These are phyloP conservation scores for Cephalotrichum gorgonifer DNA, from an alignment of 2,329 filamentous ascomycete species.

Conservation along the genomic window DNA sequence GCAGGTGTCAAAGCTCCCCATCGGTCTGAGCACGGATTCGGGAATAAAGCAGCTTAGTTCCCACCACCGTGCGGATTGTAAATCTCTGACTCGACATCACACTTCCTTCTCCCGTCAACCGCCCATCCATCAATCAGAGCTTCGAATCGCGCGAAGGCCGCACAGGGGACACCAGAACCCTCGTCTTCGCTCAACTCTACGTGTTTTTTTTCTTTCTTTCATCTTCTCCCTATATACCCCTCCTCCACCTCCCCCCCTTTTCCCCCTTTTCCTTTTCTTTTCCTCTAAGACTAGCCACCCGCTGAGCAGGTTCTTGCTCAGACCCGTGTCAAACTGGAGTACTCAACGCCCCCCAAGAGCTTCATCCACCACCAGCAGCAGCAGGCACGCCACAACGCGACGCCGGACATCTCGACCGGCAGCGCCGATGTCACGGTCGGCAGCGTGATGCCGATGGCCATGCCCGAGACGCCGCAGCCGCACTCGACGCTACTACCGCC, in stretches of 20 bases:
- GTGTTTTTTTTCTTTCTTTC: too few species aligned
- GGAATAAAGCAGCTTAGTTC: conserved; percentile 10
- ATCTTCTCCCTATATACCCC: too few species aligned
- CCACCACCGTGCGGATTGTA: conserved; percentile 14
- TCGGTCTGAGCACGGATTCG: conserved; percentile 13
- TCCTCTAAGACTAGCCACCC: too few species aligned
- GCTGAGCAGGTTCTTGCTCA: conserved; percentile 5
- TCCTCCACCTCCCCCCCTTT: background rate
- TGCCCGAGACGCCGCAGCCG: conserved; percentile 36
- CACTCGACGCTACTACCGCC: conserved; percentile 35
- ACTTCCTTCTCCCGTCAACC: conserved; percentile 9
- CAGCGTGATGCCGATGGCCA: conserved; percentile 11
- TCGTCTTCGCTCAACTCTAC: background rate
- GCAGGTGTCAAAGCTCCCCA: conserved; percentile 13
- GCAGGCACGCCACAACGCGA: conserved; percentile 7
- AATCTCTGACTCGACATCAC: conserved; percentile 12
- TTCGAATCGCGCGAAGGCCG: background rate
- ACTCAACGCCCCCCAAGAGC: conserved; percentile 3
- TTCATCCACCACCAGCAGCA: conserved; percentile 5
- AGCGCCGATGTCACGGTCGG: background rate
- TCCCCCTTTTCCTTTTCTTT: background rate
- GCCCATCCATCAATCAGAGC: background rate
- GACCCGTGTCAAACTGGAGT: conserved; percentile 1
- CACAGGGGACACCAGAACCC: background rate
- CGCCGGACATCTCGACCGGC: conserved; percentile 3